Conservation (phyloP, 176 grass and related monocot genomes). For the Oryza australiensis region DNA sequence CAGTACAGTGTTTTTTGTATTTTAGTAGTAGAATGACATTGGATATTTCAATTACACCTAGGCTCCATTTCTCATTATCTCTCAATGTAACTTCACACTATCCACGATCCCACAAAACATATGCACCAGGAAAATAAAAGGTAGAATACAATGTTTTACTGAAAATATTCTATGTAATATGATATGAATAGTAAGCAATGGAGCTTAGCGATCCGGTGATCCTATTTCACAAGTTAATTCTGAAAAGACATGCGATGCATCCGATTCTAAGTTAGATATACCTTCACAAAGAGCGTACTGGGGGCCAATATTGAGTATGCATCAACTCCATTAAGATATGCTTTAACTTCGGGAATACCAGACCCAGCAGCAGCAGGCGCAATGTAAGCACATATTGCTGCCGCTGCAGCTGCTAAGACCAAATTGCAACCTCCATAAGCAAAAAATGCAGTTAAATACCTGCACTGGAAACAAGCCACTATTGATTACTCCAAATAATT, state of each 20-base stretch:
- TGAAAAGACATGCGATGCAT: background rate
- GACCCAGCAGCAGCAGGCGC: conserved; percentile 96
- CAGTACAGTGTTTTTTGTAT: background rate
- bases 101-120: background rate
- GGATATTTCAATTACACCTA: background rate
- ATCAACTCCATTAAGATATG: conserved; percentile 97
- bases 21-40: background rate
- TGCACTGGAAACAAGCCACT: conserved; percentile 63
- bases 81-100: background rate
- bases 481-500: conserved; percentile 41
- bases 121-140: background rate
- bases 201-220: background rate
- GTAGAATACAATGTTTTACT: background rate
- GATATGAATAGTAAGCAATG: background rate
- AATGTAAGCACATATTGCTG: conserved; percentile 84
- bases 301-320: conserved; percentile 82
- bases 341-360: conserved; percentile 96
- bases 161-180: background rate
- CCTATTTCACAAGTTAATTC: background rate
- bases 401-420: conserved; percentile 59
- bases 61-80: background rate
- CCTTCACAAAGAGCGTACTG: conserved; percentile 91
- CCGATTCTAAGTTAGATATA: conserved; percentile 20
- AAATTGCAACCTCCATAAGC: conserved; percentile 68
- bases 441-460: conserved; percentile 76